Conservation (phyloP, 164 flowering plant genomes). For the Cinnamomum micranthum region DNA sequence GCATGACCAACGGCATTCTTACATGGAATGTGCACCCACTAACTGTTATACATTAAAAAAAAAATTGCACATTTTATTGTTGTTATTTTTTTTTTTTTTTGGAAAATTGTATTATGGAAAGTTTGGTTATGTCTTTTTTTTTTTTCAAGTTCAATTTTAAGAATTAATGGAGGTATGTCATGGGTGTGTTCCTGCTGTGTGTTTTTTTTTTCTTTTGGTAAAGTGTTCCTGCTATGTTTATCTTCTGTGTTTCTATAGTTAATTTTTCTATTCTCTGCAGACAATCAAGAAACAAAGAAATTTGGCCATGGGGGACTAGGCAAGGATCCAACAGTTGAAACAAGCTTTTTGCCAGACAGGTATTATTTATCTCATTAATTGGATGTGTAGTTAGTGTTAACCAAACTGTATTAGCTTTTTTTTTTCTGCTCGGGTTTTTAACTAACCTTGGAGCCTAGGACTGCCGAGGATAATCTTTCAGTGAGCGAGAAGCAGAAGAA, state of each 20-base stretch:
- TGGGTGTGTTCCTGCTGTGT: not conserved
- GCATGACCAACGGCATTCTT: not conserved
- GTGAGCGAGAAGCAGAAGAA: conserved; percentile 99
- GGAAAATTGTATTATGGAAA: not conserved
- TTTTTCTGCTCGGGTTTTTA: conserved; percentile 18
- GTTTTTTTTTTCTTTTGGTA: not conserved
- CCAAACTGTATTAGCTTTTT: not conserved
- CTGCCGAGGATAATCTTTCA: conserved; percentile 61
- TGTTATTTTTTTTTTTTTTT: too few species aligned
- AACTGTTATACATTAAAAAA: not conserved
- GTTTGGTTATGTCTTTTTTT: not conserved
- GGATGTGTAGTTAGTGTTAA: conserved; percentile 2
- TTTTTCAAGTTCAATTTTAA: not conserved
- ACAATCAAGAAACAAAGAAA: conserved; percentile 33
- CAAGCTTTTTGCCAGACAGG: conserved; percentile 98
- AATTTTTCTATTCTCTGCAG: conserved; percentile 28
- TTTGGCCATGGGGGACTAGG: conserved; percentile 56
- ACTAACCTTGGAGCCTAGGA: conserved; percentile 37
- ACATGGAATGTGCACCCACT: not conserved
- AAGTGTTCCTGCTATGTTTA: not conserved
- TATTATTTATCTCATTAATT: conserved; percentile 26
- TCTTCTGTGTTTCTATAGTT: not conserved
- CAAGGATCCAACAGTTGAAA: conserved; percentile 96
- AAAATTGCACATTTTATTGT: not conserved
- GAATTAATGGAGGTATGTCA: not conserved